Base-by-base conservation (phyloP, 2,329 filamentous ascomycete species). In the Aureobasidium sp. region DNA sequence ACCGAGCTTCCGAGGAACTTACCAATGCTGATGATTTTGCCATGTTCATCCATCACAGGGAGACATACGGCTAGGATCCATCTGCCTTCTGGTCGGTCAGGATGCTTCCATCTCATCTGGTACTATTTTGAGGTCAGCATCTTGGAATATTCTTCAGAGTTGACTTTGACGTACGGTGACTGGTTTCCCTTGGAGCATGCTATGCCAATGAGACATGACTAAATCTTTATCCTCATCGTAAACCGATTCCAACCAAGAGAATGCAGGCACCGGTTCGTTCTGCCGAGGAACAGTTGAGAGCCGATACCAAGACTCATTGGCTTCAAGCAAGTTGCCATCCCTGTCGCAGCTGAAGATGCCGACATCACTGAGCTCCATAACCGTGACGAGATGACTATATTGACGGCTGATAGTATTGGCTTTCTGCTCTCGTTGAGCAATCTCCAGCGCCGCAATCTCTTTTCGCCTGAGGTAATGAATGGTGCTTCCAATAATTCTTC, bases 1-100 rank as follows among this genome's bases (percentile, higher is more conserved):
- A 8, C 16, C 8, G 8, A 21, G 11, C 16, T 25, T 15, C 5
- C 2, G 3, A 11, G 11, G 11, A 10, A 4, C 42, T 50, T 42
- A 59, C 54, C 61, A 13, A 69, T 58, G 16, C 59, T 47, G 5
- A 54, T 54, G 34, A 67, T 41, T 3, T 66, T 62, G n/a, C 67
- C 67, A 7, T 61, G 30, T 3, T 64, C 59, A 16, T 67, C 65
- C 21, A 49, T 54, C 2, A 64, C 64, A 13, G 67, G 63, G 2
- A 67, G 63, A 62, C 65, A 68, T 5, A 66, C 66, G 13, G 67
- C 67, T 6, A 64, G 39, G 3, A 68, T 65, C 67, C 66, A 67
- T 32, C 65, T 62, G 5, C 57, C 57, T 50, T 59, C 57, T 2
- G 45, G 37, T n/a, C 45, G 57, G 4, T 50, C 30, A 6, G 44